Evolutionary conservation across 148 eudicot species (phyloP), one percentile per base, ranked within the genome.

Genomic region (Dysphania ambrosioides): DNA sequence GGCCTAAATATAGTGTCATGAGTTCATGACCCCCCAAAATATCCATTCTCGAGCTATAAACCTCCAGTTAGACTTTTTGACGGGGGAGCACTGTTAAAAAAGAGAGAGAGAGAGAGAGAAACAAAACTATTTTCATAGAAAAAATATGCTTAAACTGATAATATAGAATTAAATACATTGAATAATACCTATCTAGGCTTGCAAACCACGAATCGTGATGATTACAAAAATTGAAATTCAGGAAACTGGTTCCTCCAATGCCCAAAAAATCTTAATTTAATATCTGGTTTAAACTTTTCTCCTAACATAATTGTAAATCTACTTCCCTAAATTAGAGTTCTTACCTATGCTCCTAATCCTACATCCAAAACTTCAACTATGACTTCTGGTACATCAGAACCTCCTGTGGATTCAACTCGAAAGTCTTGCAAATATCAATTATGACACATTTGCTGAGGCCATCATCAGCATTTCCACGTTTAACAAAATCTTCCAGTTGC

Each of bases 401-500:
- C 82, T 92, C 94, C 38, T 77, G 78, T 32, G 80, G 61, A 79
- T 87, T 92, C 84, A 95, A 75, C 68, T 87, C 75, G 53, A 84
- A 91, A 38, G 82, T 77, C 77, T 89, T 79, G 88, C 99, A 89
- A 61, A 95, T 89, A 40, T 88, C 83, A 23, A 77, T 73, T 65
- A 95, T 62, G 19, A 78, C 77, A 65, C 77, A 63, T 61, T 83
- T 78, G 82, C 71, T 79, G n/a, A 92, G 90, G 61, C 95, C 97
- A 60, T 79, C 83, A 51, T 79, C 41, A 2, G 70, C 62, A 44
- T 80, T 83, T 11, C 76, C 90, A 21, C 58, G 72, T 19, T 72
- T 80, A 38, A 89, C 63, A 73, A 90, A 86, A 72, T 86, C 79
- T 64, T 90, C 88, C 59, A 95, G 87, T 76, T 90, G 90, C 77